Conservation (phyloP, 768 basidiomycete species). For the Candolleomyces eurysporus region DNA sequence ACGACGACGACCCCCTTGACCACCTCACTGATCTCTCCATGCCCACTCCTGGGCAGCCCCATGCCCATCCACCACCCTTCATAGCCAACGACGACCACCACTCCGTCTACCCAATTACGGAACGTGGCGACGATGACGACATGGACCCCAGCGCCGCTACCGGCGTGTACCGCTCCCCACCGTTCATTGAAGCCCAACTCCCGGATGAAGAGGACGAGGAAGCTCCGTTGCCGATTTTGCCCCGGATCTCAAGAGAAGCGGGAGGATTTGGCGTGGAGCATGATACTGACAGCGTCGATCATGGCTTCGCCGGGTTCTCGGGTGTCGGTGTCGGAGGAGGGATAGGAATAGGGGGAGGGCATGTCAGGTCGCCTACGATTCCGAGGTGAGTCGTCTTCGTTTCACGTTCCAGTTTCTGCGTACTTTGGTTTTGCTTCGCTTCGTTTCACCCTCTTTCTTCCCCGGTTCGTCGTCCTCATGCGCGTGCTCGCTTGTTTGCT, state of each 20-base stretch:
- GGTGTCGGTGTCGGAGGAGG: background rate
- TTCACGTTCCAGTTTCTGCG: background rate
- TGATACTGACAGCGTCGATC: too few relatives aligned
- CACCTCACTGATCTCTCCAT: background rate
- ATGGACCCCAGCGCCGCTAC: constrained; percentile 5
- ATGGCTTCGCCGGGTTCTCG: background rate
- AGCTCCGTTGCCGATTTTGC: constrained; percentile 23
- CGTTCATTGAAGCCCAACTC: constrained; percentile 25
- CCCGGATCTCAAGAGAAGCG: background rate
- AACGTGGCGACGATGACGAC: background rate
- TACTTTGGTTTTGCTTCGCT: background rate
- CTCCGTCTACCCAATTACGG: background rate
- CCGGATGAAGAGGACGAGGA: constrained; percentile 8
- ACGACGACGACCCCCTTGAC: constrained; percentile 1
- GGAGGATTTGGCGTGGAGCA: background rate
- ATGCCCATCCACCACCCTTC: background rate
- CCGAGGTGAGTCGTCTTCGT: constrained; percentile 16
- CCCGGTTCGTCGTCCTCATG: too few relatives aligned
- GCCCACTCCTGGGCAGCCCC: background rate
- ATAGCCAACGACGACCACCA: too few relatives aligned
- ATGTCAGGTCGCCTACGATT: constrained; percentile 17
- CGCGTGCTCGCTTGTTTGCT: too few relatives aligned
- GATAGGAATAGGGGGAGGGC: constrained; percentile 3
- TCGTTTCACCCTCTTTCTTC: too few relatives aligned
- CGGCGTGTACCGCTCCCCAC: constrained; percentile 22